Evolutionary conservation across 192 early-diverging fungal species (phyloP).

Genomic region (Thamnidium elegans): DNA sequence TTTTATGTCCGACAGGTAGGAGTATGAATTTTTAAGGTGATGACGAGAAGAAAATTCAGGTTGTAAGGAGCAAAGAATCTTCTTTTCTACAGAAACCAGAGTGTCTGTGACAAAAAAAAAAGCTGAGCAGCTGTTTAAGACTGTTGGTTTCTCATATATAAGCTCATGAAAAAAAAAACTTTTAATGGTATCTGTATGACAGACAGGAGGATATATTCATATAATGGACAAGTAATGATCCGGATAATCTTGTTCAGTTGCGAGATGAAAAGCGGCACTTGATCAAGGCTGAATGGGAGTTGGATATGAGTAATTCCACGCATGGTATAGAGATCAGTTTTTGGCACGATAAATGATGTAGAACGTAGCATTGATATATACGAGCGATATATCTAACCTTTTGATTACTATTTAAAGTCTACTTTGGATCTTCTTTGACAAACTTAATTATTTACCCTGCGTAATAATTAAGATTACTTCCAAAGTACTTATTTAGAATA

Average conservation of each 20-base stretch:
- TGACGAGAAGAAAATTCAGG: too few relatives aligned
- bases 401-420: too few relatives aligned
- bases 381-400: too few relatives aligned
- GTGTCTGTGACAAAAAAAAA: too few relatives aligned
- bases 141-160: constrained; percentile 10
- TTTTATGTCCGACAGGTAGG: too few relatives aligned
- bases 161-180: constrained; percentile 8
- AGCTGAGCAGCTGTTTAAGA: neutral
- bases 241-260: constrained; percentile 11
- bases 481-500: too few relatives aligned
- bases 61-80: too few relatives aligned
- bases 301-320: constrained; percentile 12
- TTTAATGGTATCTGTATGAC: constrained; percentile 13
- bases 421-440: too few relatives aligned
- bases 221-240: constrained; percentile 9
- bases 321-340: constrained; percentile 9
- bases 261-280: constrained; percentile 11
- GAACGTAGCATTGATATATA: constrained; percentile 8
- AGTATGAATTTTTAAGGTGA: too few relatives aligned
- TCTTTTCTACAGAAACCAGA: too few relatives aligned
- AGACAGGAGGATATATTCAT: constrained; percentile 7
- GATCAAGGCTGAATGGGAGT: constrained; percentile 11
- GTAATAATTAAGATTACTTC: too few relatives aligned
- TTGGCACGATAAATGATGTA: constrained; percentile 1
- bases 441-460: too few relatives aligned